A percentile compares a stretch with the other conserved stretches of the same genome.
phyloP scores from a whole-genome alignment of 2,329 filamentous ascomycete genomes.

The Penicillium freii region DNA sequence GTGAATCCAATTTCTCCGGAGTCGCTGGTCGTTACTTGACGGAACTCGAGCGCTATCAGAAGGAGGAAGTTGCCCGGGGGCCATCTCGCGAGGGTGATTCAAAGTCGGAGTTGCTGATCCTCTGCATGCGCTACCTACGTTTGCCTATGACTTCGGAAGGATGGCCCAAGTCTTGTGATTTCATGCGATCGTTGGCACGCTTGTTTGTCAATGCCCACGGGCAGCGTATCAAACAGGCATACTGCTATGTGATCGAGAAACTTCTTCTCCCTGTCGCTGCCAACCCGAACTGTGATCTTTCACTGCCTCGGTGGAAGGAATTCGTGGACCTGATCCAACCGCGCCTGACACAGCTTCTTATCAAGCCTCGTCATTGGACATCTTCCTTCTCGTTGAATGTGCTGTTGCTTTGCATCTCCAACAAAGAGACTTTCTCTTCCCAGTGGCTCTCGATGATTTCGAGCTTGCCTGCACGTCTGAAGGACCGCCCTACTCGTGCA shows the following conservation, averaged over 20 bases:
- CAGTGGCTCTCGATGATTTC: conserved; percentile 85
- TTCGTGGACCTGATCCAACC: conserved; percentile 77
- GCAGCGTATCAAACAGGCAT: conserved; percentile 85
- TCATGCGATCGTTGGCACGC: conserved; percentile 75
- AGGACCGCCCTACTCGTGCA: conserved; percentile 75
- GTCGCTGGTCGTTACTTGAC: conserved; percentile 78
- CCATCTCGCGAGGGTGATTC: conserved; percentile 65
- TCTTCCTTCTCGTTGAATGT: conserved; percentile 85
- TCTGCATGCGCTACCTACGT: conserved; percentile 86
- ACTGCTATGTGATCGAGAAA: conserved; percentile 86
- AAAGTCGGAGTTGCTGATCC: conserved; percentile 80
- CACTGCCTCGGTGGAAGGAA: conserved; percentile 79
- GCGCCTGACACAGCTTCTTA: conserved; percentile 77
- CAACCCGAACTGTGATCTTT: conserved; percentile 72
- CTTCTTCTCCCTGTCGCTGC: conserved; percentile 84
- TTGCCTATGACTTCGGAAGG: conserved; percentile 70
- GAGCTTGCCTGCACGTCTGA: conserved; percentile 74
- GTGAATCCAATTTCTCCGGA: conserved; percentile 81
- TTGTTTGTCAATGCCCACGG: conserved; percentile 85
- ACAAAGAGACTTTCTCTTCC: conserved; percentile 74
- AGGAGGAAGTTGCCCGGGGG: conserved; percentile 59
- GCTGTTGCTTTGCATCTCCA: conserved; percentile 82
- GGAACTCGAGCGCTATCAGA: conserved; percentile 75
- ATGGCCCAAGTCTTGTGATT: conserved; percentile 87
- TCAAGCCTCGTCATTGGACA: conserved; percentile 89